Evolutionary conservation across 805 yeast genomes (phyloP), one percentile per base, ranked within the genome.

Genomic region (Candida boleticola): DNA sequence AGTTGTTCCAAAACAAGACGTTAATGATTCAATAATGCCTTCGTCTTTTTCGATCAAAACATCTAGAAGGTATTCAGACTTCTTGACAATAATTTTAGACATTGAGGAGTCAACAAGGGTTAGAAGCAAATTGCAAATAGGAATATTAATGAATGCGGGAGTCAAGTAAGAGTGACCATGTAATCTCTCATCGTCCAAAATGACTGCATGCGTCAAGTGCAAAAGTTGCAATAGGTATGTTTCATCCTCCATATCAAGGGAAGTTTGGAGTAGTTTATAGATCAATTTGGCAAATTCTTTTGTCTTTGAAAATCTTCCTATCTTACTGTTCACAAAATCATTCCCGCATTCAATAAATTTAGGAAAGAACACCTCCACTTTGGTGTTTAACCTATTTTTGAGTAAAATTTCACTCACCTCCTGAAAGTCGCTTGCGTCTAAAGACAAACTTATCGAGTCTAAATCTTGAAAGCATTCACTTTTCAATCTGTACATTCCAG

Each of bases 401-500:
- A 71, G 59, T 13, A 83, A 57, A 0, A 76, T 57, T 13, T 71
- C 69, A 2, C 77, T 71, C 31, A 82, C 68, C 29, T 76, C 76
- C 46, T 79, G 82, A 36, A 74, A 68, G 45, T 80, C 76, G 29
- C 64, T 59, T 4, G 66, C 71, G 31, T 76, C 80, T 43, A 73
- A 61, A 46, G 67, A 65, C 16, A 75, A 52, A 49, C 71, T 73
- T 45, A 81, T 60, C 2, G 88, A 88, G 58, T 92, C 93, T 33
- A 90, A 76, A 21, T 73, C 65, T 1, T 66, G 68, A 42, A 64
- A 71, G 22, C 66, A 64, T 38, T 79, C 73, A 2, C 76, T 72
- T 54, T 85, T 89, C 45, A 93, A 70, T 21, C 79, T 68, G 60
- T 85, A 92, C 20, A 76, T 58, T 2, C 96, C 88, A 18, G 73